Evolutionary conservation across 2,329 filamentous ascomycete species (phyloP).

Genomic region (Verruconis gallopava): DNA sequence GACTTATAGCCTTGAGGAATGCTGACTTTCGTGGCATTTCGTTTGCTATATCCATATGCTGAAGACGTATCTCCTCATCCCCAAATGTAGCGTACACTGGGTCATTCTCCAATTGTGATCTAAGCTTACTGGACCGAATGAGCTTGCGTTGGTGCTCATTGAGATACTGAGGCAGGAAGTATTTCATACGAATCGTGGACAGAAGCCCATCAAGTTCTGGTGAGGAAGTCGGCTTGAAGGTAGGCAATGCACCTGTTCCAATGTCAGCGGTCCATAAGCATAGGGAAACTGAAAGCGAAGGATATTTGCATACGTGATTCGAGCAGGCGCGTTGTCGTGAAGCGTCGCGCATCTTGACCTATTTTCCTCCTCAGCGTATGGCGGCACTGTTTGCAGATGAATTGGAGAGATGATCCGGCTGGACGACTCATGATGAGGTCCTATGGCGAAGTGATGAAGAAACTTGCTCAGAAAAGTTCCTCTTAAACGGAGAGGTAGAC

Average conservation of each 20-base stretch:
- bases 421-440: too few species aligned
- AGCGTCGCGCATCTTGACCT: too few species aligned
- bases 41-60: slow-evolving; percentile 19
- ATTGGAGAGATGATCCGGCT: too few species aligned
- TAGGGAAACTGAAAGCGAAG: too few species aligned
- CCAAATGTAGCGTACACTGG: slow-evolving; percentile 10
- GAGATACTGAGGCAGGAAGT: slow-evolving; percentile 51
- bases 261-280: too few species aligned
- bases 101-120: slow-evolving; percentile 8
- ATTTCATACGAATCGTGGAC: slow-evolving; percentile 40
- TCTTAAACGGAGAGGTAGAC: too few species aligned
- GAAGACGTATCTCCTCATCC: slow-evolving; percentile 24
- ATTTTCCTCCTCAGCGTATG: too few species aligned
- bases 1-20: slow-evolving; percentile 18
- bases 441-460: too few species aligned
- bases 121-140: slow-evolving; percentile 24
- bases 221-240: slow-evolving; percentile 40
- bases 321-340: too few species aligned
- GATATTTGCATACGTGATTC: too few species aligned
- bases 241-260: slow-evolving; percentile 18
- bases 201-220: slow-evolving; percentile 42
- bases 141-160: slow-evolving; percentile 39
- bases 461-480: too few species aligned
- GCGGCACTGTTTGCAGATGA: too few species aligned
- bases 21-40: slow-evolving; percentile 19